Evolutionary conservation across 495 filamentous ascomycete species (phyloP).

Genomic region (Aspergillus campestris): DNA sequence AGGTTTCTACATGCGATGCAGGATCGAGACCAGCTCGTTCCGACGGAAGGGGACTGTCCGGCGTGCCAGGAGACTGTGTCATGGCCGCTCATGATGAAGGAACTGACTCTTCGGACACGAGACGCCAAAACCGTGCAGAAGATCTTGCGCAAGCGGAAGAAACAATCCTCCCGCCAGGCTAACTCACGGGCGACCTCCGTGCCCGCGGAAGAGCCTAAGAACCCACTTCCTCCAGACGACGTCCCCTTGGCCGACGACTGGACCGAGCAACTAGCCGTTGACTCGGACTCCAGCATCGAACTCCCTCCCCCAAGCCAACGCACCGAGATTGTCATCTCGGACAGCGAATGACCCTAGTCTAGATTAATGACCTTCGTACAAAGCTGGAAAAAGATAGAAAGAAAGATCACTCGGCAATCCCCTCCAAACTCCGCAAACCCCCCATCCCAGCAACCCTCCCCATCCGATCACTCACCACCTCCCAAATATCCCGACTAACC

Average conservation of each 20-base stretch:
- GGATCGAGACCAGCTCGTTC: slow-evolving; percentile 47
- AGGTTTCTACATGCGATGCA: slow-evolving; percentile 46
- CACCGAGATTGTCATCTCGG: slow-evolving; percentile 46
- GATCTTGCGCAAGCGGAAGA: slow-evolving; percentile 45
- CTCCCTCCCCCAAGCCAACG: slow-evolving; percentile 8
- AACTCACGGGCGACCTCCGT: no score
- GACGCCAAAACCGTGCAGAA: slow-evolving; percentile 56
- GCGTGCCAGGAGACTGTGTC: slow-evolving; percentile 50
- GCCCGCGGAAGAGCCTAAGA: not conserved
- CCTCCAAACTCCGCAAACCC: slow-evolving; percentile 32
- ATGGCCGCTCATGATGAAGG: slow-evolving; percentile 77
- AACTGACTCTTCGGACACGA: slow-evolving; percentile 62
- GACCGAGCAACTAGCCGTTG: slow-evolving; percentile 24
- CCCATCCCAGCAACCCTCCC: slow-evolving; percentile 26
- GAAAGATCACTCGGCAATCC: slow-evolving; percentile 23
- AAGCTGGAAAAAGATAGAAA: slow-evolving; percentile 11
- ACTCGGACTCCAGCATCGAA: slow-evolving; percentile 25
- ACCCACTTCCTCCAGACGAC: slow-evolving; percentile 20
- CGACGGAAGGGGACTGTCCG: slow-evolving; percentile 65
- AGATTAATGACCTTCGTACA: no score
- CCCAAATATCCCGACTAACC: slow-evolving; percentile 51
- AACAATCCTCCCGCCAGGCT: not conserved
- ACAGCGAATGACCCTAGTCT: slow-evolving; percentile 53
- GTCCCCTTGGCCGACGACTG: slow-evolving; percentile 29
- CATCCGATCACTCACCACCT: slow-evolving; percentile 43